Evolutionary conservation across 2,329 filamentous ascomycete genomes (phyloP).

Genomic region (Ceratocystis diversiconidia): DNA sequence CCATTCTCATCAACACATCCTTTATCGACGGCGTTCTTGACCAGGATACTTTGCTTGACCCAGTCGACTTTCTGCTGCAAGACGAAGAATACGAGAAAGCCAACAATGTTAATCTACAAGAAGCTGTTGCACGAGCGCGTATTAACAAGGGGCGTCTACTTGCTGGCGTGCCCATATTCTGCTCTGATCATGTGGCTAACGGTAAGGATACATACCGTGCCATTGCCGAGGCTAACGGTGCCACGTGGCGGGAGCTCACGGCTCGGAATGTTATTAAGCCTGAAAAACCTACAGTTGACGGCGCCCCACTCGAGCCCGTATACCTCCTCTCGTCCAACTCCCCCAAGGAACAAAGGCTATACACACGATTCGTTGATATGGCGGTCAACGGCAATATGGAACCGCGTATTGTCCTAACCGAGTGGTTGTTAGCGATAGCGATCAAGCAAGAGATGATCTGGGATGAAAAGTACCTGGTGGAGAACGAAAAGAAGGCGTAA

Average conservation of each 20-base stretch:
- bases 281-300: slow-evolving; percentile 41
- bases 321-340: slow-evolving; percentile 65
- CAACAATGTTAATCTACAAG: slow-evolving; percentile 53
- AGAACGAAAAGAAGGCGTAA: slow-evolving; percentile 21
- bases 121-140: slow-evolving; percentile 55
- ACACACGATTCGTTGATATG: slow-evolving; percentile 68
- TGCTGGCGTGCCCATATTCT: slow-evolving; percentile 65
- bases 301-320: slow-evolving; percentile 53
- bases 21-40: slow-evolving; percentile 70
- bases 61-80: slow-evolving; percentile 51
- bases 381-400: slow-evolving; percentile 64
- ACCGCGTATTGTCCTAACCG: slow-evolving; percentile 64
- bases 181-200: slow-evolving; percentile 63
- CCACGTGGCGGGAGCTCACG: slow-evolving; percentile 65
- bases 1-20: slow-evolving; percentile 58
- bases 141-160: slow-evolving; percentile 66
- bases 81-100: slow-evolving; percentile 61
- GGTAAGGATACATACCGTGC: slow-evolving; percentile 71
- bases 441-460: slow-evolving; percentile 74
- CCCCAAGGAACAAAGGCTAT: slow-evolving; percentile 56
- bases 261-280: slow-evolving; percentile 53
- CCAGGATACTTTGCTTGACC: slow-evolving; percentile 47
- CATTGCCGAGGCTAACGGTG: slow-evolving; percentile 81
- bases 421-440: slow-evolving; percentile 82
- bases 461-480: slow-evolving; percentile 45